Percentiles rank a stretch among this genome's conserved stretches.
Conservation (phyloP, 768 basidiomycete genomes). For the Tricholoma bakamatsutake region DNA sequence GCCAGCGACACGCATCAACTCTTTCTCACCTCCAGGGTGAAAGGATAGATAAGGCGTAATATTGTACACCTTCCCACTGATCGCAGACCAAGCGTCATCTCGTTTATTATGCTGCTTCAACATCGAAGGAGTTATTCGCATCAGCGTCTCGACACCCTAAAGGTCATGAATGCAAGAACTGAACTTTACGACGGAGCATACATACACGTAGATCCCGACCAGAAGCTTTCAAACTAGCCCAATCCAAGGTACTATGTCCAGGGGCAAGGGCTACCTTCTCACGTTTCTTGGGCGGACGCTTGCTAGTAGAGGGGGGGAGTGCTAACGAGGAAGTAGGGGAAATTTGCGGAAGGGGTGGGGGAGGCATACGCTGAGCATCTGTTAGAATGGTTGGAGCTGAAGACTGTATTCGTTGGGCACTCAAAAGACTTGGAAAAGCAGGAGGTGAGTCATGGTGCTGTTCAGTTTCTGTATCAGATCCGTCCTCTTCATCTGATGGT, state of each 20-base stretch:
- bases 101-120: slow-evolving; percentile 76
- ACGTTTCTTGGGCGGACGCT: slow-evolving; percentile 48
- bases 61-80: slow-evolving; percentile 95
- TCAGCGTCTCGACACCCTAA: slow-evolving; percentile 64
- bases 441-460: slow-evolving; percentile 58
- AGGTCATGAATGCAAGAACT: slow-evolving; percentile 3
- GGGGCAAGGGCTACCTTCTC: slow-evolving; percentile 87
- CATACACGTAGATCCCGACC: slow-evolving; percentile 74
- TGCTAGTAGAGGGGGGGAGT: slow-evolving; percentile 59
- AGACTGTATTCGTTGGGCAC: slow-evolving; percentile 56
- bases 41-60: slow-evolving; percentile 87
- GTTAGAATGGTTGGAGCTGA: slow-evolving; percentile 32
- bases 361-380: slow-evolving; percentile 50
- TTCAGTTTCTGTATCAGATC: slow-evolving; percentile 21
- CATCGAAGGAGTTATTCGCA: slow-evolving; percentile 70
- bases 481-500: slow-evolving; percentile 36
- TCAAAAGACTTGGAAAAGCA: slow-evolving; percentile 66
- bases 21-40: slow-evolving; percentile 92
- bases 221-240: slow-evolving; percentile 83
- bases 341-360: slow-evolving; percentile 39
- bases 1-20: slow-evolving; percentile 93
- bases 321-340: slow-evolving; percentile 42
- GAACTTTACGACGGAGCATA: slow-evolving; percentile 2
- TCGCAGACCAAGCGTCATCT: slow-evolving; percentile 89
- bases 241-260: slow-evolving; percentile 89